phyloP scores from a whole-genome alignment of 2,329 filamentous ascomycete species.

The Colletotrichum horii region DNA sequence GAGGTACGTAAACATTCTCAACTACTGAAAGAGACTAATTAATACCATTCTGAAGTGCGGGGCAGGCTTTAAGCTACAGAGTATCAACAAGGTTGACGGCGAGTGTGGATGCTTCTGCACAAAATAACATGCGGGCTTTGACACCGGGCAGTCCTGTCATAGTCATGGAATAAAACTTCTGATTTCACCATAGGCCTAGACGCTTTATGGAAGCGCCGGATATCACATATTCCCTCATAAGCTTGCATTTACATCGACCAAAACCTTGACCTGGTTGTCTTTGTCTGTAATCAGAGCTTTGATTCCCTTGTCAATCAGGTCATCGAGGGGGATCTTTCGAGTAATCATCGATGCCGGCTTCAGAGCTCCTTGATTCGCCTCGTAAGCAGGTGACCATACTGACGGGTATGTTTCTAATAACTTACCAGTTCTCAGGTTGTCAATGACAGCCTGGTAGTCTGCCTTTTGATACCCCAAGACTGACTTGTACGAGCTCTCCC shows the following conservation, averaged over 20 bases:
- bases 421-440: slow-evolving; percentile 24
- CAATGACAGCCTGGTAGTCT: slow-evolving; percentile 29
- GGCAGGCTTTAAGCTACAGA: background rate
- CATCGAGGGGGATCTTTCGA: slow-evolving; percentile 52
- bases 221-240: too few species aligned
- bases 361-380: slow-evolving; percentile 26
- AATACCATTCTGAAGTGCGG: background rate
- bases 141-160: background rate
- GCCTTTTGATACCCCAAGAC: slow-evolving; percentile 24
- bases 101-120: background rate
- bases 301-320: slow-evolving; percentile 56
- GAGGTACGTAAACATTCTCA: background rate
- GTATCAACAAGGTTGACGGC: background rate
- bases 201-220: background rate
- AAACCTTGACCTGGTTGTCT: slow-evolving; percentile 61
- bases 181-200: too few species aligned
- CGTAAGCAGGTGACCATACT: rapidly evolving
- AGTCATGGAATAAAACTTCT: too few species aligned
- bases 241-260: slow-evolving; percentile 39
- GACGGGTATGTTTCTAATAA: background rate
- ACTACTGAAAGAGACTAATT: background rate
- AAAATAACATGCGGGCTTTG: background rate
- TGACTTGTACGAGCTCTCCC: slow-evolving; percentile 25
- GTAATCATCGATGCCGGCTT: slow-evolving; percentile 60
- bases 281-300: slow-evolving; percentile 56